Conservation (phyloP, 129 eudicot genomes). For the Gnaphalium uliginosum region DNA sequence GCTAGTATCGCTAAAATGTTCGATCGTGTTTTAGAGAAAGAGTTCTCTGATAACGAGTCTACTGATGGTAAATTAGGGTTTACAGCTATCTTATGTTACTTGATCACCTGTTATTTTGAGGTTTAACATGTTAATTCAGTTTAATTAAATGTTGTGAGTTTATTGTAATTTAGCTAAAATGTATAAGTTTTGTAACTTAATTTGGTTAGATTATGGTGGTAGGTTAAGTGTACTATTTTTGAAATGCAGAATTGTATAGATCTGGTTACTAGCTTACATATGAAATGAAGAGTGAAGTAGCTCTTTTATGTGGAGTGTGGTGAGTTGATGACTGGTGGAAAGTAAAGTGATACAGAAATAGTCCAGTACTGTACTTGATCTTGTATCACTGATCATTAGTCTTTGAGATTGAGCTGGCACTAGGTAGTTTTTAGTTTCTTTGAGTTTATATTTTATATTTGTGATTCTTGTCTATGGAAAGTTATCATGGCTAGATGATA, state of each 20-base stretch:
- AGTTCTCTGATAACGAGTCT: slow-evolving; percentile 86
- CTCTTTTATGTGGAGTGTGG: background rate
- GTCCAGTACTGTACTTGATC: too few species aligned
- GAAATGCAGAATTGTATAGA: slow-evolving; percentile 24
- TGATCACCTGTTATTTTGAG: slow-evolving; percentile 19
- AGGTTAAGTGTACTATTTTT: slow-evolving; percentile 3
- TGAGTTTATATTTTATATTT: too few species aligned
- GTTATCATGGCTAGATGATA: too few species aligned
- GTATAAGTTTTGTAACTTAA: background rate
- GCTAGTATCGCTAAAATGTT: slow-evolving; percentile 85
- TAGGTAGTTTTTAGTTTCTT: too few species aligned
- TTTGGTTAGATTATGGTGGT: slow-evolving; percentile 6
- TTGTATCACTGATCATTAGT: too few species aligned
- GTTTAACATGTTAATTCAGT: background rate
- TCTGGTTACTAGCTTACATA: slow-evolving; percentile 11
- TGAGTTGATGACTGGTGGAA: slow-evolving; percentile 7
- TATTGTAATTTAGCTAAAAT: slow-evolving; percentile 3
- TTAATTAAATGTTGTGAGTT: background rate
- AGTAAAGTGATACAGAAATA: background rate
- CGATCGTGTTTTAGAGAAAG: slow-evolving; percentile 84
- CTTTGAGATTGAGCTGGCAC: too few species aligned
- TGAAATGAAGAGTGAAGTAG: background rate
- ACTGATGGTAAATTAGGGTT: slow-evolving; percentile 57
- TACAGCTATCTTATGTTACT: background rate
- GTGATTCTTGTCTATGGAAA: too few species aligned